Conservation (phyloP, 768 basidiomycete genomes). For the Porpolomopsis calyptriformis region DNA sequence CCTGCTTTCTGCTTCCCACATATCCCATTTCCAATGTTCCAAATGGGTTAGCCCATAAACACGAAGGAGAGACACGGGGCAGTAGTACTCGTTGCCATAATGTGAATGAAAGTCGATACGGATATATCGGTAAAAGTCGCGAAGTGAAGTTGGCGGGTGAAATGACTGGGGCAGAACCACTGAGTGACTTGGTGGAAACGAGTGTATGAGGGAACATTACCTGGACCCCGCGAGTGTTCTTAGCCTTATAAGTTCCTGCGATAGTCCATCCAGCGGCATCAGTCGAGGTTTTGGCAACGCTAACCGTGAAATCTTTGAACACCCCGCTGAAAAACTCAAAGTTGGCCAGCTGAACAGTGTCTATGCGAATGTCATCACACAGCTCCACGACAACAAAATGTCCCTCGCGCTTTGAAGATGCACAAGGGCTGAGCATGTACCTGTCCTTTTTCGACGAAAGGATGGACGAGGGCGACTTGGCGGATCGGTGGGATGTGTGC, state of each 20-base stretch:
- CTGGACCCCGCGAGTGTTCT: slow-evolving; percentile 87
- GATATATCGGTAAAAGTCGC: slow-evolving; percentile 87
- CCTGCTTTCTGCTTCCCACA: slow-evolving; percentile 63
- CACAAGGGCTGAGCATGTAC: slow-evolving; percentile 95
- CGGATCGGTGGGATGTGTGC: slow-evolving; percentile 68
- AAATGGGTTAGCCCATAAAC: slow-evolving; percentile 95
- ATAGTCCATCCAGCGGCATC: slow-evolving; percentile 54
- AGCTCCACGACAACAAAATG: slow-evolving; percentile 91
- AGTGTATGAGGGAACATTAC: slow-evolving; percentile 30
- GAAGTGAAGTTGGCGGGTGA: slow-evolving; percentile 59
- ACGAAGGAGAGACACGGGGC: slow-evolving; percentile 83
- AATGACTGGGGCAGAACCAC: slow-evolving; percentile 43
- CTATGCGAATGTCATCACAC: slow-evolving; percentile 95
- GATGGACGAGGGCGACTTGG: slow-evolving; percentile 76
- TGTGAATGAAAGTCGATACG: slow-evolving; percentile 89
- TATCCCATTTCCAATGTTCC: slow-evolving; percentile 91
- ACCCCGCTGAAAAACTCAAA: slow-evolving; percentile 98
- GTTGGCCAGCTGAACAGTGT: slow-evolving; percentile 92
- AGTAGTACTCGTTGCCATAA: slow-evolving; percentile 94
- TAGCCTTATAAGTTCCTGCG: slow-evolving; percentile 74
- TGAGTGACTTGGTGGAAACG: background rate
- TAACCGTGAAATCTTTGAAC: slow-evolving; percentile 84
- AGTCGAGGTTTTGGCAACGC: slow-evolving; percentile 69
- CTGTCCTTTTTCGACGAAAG: slow-evolving; percentile 83
- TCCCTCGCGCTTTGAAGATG: slow-evolving; percentile 37